Evolutionary conservation across 2,329 filamentous ascomycete species (phyloP).

Genomic region (Monilinia fructicola): DNA sequence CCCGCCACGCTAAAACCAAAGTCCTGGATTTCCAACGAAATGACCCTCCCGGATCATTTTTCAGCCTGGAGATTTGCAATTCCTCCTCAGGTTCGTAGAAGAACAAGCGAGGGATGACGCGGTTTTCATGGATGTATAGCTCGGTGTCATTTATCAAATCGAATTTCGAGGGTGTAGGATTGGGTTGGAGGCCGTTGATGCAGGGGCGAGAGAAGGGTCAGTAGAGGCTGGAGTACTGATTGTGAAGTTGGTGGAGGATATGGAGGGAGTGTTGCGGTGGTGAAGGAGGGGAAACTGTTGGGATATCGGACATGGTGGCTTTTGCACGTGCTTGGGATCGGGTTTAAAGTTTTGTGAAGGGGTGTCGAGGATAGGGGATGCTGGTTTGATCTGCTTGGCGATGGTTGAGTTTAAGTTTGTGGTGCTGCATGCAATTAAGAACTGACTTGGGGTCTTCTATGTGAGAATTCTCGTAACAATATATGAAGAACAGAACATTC

Average conservation of each 20-base stretch:
- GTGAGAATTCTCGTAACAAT: neutral
- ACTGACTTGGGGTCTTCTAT: no score
- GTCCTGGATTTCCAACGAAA: conserved; percentile 18
- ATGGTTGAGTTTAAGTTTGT: neutral
- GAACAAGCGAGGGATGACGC: conserved; percentile 8
- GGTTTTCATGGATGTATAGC: conserved; percentile 17
- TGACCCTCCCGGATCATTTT: conserved; percentile 8
- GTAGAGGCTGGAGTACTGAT: neutral
- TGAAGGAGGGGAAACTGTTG: conserved; percentile 4
- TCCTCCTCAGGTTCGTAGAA: neutral
- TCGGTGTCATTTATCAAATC: conserved; percentile 22
- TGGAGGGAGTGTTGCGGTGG: neutral
- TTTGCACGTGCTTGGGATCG: neutral
- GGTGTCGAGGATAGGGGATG: neutral
- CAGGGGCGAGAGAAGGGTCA: neutral
- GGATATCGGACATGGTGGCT: conserved; percentile 2
- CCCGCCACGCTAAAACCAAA: conserved; percentile 19
- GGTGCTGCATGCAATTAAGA: neutral
- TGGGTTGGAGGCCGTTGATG: neutral
- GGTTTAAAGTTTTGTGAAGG: neutral
- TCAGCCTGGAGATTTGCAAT: conserved; percentile 13
- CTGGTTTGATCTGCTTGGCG: neutral
- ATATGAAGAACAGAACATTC: neutral
- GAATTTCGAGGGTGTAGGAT: conserved; percentile 18
- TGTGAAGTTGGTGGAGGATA: neutral